A percentile compares a stretch with the other conserved stretches of the same genome.
Conservation (phyloP, 345 rosid genomes). For the Syzygium grande region DNA sequence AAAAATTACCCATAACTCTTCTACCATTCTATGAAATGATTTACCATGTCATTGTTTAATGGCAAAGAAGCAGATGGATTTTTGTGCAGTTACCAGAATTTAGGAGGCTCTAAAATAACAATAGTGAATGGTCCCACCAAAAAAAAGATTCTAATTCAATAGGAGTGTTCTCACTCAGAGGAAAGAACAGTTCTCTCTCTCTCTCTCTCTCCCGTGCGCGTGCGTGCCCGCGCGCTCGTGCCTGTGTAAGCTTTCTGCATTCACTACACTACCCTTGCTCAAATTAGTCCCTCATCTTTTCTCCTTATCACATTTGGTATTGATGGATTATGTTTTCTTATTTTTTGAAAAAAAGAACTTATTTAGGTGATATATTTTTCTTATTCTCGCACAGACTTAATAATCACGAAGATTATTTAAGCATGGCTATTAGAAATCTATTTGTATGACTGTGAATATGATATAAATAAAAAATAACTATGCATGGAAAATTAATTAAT, state of each 20-base stretch:
- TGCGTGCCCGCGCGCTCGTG: accelerated
- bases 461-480: background rate
- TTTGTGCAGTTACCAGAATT: background rate
- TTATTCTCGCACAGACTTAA: background rate
- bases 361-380: background rate
- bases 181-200: background rate
- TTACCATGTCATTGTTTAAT: background rate
- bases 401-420: background rate
- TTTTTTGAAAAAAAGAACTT: background rate
- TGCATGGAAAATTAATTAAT: background rate
- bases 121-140: background rate
- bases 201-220: background rate
- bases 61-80: background rate
- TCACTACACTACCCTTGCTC: background rate
- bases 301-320: background rate
- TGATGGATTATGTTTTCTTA: background rate
- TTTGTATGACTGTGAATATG: background rate
- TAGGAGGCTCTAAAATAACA: background rate
- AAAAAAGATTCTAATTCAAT: background rate
- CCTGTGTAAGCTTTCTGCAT: background rate
- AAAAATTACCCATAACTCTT: background rate
- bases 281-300: background rate
- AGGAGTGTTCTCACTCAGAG: background rate
- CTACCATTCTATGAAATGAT: background rate
- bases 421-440: background rate